These are phyloP conservation scores for Blakeslea trispora DNA, from an alignment of 371 early-diverging fungal species.

Conservation along the genomic window DNA sequence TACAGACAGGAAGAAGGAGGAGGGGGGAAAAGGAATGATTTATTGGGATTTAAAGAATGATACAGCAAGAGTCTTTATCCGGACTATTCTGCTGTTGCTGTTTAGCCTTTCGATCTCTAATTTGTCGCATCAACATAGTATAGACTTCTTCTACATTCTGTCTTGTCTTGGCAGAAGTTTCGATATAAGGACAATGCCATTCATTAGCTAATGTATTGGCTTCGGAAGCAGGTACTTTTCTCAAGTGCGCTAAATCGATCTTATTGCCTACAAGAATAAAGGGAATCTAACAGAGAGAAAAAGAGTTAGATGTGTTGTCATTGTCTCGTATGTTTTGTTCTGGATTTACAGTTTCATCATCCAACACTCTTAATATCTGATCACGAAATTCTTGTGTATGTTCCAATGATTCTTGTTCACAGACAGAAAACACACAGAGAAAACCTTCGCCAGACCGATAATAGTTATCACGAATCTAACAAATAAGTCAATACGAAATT, in stretches of 20 bases:
- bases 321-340: no score
- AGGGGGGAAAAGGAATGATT: neutral
- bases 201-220: conserved; percentile 71
- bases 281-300: conserved; percentile 49
- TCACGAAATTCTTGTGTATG: conserved; percentile 88
- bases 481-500: conserved; percentile 4
- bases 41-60: conserved; percentile 37
- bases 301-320: no score
- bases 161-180: conserved; percentile 89
- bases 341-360: conserved; percentile 82
- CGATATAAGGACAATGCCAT: conserved; percentile 83
- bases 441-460: conserved; percentile 92
- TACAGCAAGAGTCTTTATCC: conserved; percentile 52
- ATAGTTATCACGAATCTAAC: conserved; percentile 92
- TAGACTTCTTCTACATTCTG: conserved; percentile 85
- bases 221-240: conserved; percentile 74
- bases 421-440: conserved; percentile 84
- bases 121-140: conserved; percentile 73
- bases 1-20: no score
- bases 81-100: conserved; percentile 49
- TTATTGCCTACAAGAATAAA: conserved; percentile 91
- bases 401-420: conserved; percentile 80
- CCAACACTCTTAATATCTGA: conserved; percentile 86
- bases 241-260: conserved; percentile 72
- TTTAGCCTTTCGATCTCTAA: conserved; percentile 70